These are phyloP conservation scores for Candida boidinii DNA, from an alignment of 805 yeast species.

Conservation along the genomic window DNA sequence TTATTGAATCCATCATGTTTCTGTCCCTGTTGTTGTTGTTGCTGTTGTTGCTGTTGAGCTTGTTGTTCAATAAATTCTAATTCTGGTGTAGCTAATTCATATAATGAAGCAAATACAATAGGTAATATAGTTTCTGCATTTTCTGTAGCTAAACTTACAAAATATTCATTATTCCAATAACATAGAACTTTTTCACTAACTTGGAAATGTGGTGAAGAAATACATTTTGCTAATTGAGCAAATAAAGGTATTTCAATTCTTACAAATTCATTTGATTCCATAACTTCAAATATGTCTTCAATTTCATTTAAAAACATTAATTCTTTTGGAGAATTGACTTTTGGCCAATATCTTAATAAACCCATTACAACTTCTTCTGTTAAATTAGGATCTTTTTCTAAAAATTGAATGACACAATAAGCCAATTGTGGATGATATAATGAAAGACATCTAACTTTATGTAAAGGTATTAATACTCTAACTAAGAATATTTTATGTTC, in stretches of 20 bases:
- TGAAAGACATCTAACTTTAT: slow-evolving; percentile 81
- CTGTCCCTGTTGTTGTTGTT: slow-evolving; percentile 3
- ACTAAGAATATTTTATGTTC: slow-evolving; percentile 90
- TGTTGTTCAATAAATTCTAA: slow-evolving; percentile 22
- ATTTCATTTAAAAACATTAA: slow-evolving; percentile 92
- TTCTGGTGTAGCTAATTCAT: slow-evolving; percentile 58
- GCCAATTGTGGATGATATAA: slow-evolving; percentile 95
- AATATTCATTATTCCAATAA: slow-evolving; percentile 92
- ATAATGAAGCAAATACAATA: slow-evolving; percentile 81
- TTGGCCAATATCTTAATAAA: slow-evolving; percentile 91
- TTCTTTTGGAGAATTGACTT: slow-evolving; percentile 89
- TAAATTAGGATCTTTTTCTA: slow-evolving; percentile 85
- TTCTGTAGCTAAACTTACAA: slow-evolving; percentile 82
- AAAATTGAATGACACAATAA: slow-evolving; percentile 91
- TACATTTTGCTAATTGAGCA: slow-evolving; percentile 90
- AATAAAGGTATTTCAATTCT: slow-evolving; percentile 89
- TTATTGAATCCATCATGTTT: slow-evolving; percentile 1
- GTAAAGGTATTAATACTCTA: slow-evolving; percentile 83
- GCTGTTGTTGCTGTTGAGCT: slow-evolving; percentile 16
- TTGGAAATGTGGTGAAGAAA: slow-evolving; percentile 92
- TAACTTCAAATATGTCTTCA: slow-evolving; percentile 93
- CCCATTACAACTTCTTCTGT: slow-evolving; percentile 98
- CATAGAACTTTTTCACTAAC: slow-evolving; percentile 92
- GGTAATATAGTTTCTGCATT: slow-evolving; percentile 90
- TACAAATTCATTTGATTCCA: slow-evolving; percentile 87